phyloP scores from a whole-genome alignment of 352 stramenopile species.

The Phytophthora idaei region DNA sequence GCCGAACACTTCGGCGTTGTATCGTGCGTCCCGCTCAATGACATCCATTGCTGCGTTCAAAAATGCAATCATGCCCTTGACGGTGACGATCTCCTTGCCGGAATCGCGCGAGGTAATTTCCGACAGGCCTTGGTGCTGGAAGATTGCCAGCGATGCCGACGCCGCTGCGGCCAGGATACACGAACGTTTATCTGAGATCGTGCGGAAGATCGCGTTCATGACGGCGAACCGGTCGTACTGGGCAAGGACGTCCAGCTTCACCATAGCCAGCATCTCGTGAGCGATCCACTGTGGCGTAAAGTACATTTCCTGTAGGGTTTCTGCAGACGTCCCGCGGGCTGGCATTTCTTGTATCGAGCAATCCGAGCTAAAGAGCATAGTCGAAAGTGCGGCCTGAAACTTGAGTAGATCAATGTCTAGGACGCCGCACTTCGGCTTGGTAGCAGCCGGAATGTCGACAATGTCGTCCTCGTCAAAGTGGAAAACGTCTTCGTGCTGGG shows the following conservation, averaged over 20 bases:
- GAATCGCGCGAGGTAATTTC: constrained; percentile 11
- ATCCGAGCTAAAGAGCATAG: constrained; percentile 49
- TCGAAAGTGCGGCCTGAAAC: constrained; percentile 60
- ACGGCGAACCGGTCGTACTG: constrained; percentile 74
- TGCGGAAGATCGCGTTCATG: constrained; percentile 57
- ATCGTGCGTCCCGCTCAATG: constrained; percentile 46
- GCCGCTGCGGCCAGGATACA: constrained; percentile 45
- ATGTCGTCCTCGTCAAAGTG: constrained; percentile 75
- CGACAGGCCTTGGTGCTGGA: constrained; percentile 54
- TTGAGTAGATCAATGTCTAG: constrained; percentile 67
- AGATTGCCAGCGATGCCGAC: constrained; percentile 64
- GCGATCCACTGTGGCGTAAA: constrained; percentile 60
- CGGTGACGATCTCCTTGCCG: constrained; percentile 49
- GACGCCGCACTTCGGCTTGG: constrained; percentile 23
- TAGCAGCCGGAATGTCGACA: constrained; percentile 16
- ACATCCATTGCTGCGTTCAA: constrained; percentile 50
- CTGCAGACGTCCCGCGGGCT: constrained; percentile 26
- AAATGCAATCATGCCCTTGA: constrained; percentile 66
- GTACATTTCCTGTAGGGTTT: constrained; percentile 47
- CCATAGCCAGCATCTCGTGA: constrained; percentile 45
- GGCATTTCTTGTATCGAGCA: constrained; percentile 30
- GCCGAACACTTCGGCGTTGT: constrained; percentile 47
- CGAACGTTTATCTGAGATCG: constrained; percentile 37
- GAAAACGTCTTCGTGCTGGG: constrained; percentile 66
- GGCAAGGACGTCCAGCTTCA: constrained; percentile 60